Base-by-base conservation (phyloP, 2,329 filamentous ascomycete genomes). In the Penicillium corylophilum region DNA sequence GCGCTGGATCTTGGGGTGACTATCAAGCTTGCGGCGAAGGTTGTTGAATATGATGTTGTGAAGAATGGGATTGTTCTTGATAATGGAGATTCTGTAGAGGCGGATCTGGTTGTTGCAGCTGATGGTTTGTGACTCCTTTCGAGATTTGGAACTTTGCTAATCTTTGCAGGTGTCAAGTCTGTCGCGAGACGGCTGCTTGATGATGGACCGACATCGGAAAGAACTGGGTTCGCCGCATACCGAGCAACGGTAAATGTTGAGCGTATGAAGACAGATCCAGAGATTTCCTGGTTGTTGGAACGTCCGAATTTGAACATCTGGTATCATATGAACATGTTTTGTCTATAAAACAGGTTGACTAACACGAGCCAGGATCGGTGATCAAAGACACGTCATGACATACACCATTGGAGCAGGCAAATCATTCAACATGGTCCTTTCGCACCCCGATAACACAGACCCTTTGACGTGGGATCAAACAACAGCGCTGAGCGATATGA, bases 351-450 rank as follows among this genome's bases (percentile, higher is more conserved):
- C n/a, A 9, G 1, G n/a, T 10, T 4, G 2, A 10, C 31, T 46
- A 6, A 46, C n/a, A 16, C 16, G 2, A 20, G 15, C 28, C 33
- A 64, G 62, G 60, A 51, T 64, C 7, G 61, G 61, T 9, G 51
- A 64, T 36, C 51, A 54, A 6, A 57, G 73, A 1, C 76, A 79
- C 51, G 74, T 76, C 12, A 79, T 79, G 74, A 72, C 62, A 12
- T 64, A 64, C 36, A 56, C 74, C 0, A 79, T 79, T 9, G 66
- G 73, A 1, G 64, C 62, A 1, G 74, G 74, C 2, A 68, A 72
- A 40, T 66, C 72, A 0, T 78, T 77, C 62, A 78, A 78, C 54
- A 73, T 78, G 71, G 76, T 78, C 0, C 60, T 78, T 0, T 76
- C 73, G 5, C 74, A 78, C 54, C 64, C 63, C 8, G 76, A 78